Evolutionary conservation across 768 basidiomycete genomes (phyloP), one percentile per base, ranked within the genome.

Genomic region (Tylopilus plumbeoviolaceoides): DNA sequence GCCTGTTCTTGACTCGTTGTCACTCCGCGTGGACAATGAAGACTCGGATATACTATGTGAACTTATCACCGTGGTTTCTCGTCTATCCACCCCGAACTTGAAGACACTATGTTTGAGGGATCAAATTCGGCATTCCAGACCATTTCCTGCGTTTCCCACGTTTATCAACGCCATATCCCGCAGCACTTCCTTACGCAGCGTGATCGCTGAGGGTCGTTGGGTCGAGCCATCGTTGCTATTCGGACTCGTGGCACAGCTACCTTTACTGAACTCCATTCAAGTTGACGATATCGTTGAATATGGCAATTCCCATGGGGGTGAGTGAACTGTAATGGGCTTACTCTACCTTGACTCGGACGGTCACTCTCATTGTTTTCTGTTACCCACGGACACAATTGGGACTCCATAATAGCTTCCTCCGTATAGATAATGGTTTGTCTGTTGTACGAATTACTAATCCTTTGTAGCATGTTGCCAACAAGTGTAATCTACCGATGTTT

Each of bases 1-100:
- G n/a, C 75, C 77, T 11, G 63, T 56, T 45, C 76, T 88, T 36
- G 63, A 65, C 36, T 67, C 67, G 27, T 70, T 88, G 25, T 75
- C 76, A 35, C 66, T 88, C 20, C 62, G 71, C 35, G 75, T 83
- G 48, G 76, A 79, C 59, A 75, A 77, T 23, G 69, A 67, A 27
- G 82, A 85, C 56, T 79, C 83, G 43, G 81, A 85, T 60, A 80
- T 87, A 41, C 83, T 84, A 36, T 77, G 77, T 45, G 85, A 87
- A 60, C 72, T 87, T 27, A 65, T 75, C 18, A 72, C 73, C 45
- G 70, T 85, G 55, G 67, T 81, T 50, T 75, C 78, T 39, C 77
- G 78, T 54, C 58, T 85, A 18, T 73, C 69, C 17, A 69, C 76
- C 7, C 84, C 82, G 21, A 65, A 67, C 30, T 74, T 85, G 30